phyloP scores from a whole-genome alignment of 2,329 filamentous ascomycete species.

The Albifimbria verrucaria region DNA sequence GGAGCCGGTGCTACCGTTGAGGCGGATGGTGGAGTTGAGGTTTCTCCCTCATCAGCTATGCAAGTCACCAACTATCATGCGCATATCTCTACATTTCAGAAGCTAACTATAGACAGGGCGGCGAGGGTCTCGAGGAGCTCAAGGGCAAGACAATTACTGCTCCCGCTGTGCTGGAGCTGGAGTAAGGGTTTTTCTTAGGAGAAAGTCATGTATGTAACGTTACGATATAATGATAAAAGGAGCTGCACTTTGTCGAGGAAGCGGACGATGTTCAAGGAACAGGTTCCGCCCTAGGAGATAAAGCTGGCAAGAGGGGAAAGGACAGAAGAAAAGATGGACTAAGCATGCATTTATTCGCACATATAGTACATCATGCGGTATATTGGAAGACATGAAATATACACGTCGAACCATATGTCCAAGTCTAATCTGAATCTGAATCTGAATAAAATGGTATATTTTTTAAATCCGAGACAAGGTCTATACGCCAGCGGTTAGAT shows the following conservation, averaged over 20 bases:
- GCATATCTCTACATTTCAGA: too few relatives aligned
- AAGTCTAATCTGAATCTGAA: not conserved
- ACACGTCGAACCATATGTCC: not conserved
- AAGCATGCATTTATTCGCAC: too few relatives aligned
- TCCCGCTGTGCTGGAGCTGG: constrained; percentile 48
- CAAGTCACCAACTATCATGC: too few relatives aligned
- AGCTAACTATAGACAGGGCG: constrained; percentile 40
- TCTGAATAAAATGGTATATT: not conserved
- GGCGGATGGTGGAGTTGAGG: constrained; percentile 72
- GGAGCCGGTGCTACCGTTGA: constrained; percentile 73
- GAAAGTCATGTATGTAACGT: not conserved
- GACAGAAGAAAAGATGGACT: not conserved
- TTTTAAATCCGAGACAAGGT: not conserved
- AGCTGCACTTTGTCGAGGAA: not conserved
- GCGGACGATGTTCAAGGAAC: not conserved
- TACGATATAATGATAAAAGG: not conserved
- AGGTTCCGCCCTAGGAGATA: not conserved
- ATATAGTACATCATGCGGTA: not conserved
- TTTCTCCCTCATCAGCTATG: constrained; percentile 95
- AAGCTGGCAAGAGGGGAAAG: not conserved
- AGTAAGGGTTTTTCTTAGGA: constrained; percentile 26
- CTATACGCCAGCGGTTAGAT: not conserved
- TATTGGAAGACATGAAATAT: not conserved
- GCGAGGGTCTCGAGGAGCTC: constrained; percentile 59
- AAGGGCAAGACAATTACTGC: constrained; percentile 51